These are phyloP conservation scores for Limonium bicolor DNA, from an alignment of 148 eudicot species.

Conservation along the genomic window DNA sequence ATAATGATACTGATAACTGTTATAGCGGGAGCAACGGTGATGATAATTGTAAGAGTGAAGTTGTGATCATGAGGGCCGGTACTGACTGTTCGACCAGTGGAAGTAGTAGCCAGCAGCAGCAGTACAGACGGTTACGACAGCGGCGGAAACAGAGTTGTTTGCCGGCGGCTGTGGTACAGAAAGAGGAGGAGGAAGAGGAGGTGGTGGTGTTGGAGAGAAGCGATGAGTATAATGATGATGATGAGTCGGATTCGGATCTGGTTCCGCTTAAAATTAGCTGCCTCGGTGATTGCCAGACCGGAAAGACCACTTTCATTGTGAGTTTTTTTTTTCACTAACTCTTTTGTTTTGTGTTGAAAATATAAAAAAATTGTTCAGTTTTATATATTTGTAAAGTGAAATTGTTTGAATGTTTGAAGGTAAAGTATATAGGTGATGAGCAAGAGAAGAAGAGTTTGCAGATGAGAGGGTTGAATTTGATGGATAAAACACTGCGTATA, in stretches of 20 bases:
- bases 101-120: too few species aligned
- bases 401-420: slow-evolving; percentile 18
- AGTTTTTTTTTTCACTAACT: slow-evolving; percentile 7
- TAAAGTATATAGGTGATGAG: slow-evolving; percentile 85
- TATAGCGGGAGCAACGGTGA: too few species aligned
- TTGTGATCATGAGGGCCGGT: too few species aligned
- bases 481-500: slow-evolving; percentile 53
- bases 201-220: slow-evolving; percentile 2
- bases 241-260: slow-evolving; percentile 66
- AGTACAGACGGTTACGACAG: too few species aligned
- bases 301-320: slow-evolving; percentile 81
- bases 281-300: slow-evolving; percentile 63
- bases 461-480: slow-evolving; percentile 72
- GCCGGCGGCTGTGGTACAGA: too few species aligned
- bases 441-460: slow-evolving; percentile 47
- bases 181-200: slow-evolving; percentile 13
- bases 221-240: slow-evolving; percentile 15
- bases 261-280: slow-evolving; percentile 58
- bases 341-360: too few species aligned
- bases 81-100: too few species aligned
- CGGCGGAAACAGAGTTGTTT: too few species aligned
- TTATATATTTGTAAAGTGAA: too few species aligned
- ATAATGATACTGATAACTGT: too few species aligned
- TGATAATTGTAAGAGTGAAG: too few species aligned
- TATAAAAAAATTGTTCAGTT: too few species aligned